Evolutionary conservation across 257 asterid genomes (phyloP), one percentile per base, ranked within the genome.

Genomic region (Ehretia macrophylla): DNA sequence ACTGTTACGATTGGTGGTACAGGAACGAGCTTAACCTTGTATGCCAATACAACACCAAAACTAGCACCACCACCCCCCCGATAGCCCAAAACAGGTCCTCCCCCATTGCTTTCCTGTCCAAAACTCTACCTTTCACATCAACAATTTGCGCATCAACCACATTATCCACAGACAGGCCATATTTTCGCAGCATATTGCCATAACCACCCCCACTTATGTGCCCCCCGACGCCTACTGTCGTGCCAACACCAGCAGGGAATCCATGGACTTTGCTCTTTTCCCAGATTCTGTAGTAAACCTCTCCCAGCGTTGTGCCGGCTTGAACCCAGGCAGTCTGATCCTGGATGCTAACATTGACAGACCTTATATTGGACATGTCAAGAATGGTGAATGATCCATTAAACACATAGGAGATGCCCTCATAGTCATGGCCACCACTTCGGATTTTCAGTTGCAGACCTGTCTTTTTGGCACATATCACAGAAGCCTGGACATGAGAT

Each of bases 241-340:
- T 81, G 59, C 83, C 65, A 38, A 67, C 68, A 9, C 77, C 79
- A 1, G 63, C 86, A 1, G 86, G 83, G 58, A 72, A 81, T 45
- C 61, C 83, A 32, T 56, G 78, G 14, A 39, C 10, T 4, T 35
- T 38, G 48, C 83, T 77, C 14, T 72, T 66, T 23, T 67, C 66
- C 1, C 79, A 54, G 8, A 77, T 75, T 48, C 61, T 59, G 39
- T 77, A 75, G 35, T 74, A 77, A 20, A 81, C 55, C 56, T 81
- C 83, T 1, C 86, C 83, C 17, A 80, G 55, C 4, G 54, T 66
- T 1, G 81, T 77, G 4, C 81, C 86, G 8, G 71, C 45, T 47
- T 66, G 65, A 4, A 77, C 77, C 86, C 86, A 80, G 0, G 81
- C 86, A 0, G 81, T 62, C 9, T 54, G 51, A 8, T 66, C 68